Evolutionary conservation across 2,329 filamentous ascomycete species (phyloP).

Genomic region (Beauveria sp.): DNA sequence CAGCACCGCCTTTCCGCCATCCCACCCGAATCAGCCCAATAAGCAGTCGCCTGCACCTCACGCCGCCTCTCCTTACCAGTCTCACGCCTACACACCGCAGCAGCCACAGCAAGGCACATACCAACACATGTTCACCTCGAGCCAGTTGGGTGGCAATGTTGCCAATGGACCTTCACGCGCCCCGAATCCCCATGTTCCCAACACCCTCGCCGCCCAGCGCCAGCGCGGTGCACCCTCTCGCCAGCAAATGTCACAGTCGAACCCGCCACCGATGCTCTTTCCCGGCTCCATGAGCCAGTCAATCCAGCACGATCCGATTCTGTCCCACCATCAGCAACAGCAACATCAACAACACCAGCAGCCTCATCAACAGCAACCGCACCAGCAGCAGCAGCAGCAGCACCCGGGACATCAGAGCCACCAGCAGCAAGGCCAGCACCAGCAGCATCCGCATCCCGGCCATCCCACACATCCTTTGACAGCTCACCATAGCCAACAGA

Average conservation of each 20-base stretch:
- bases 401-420: slow-evolving; percentile 20
- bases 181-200: slow-evolving; percentile 38
- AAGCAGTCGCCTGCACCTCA: slow-evolving; percentile 50
- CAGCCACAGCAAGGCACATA: slow-evolving; percentile 42
- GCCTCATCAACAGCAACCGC: slow-evolving; percentile 17
- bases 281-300: slow-evolving; percentile 32
- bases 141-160: slow-evolving; percentile 39
- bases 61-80: slow-evolving; percentile 47
- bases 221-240: slow-evolving; percentile 37
- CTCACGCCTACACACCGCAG: slow-evolving; percentile 45
- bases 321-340: slow-evolving; percentile 35
- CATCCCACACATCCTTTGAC: slow-evolving; percentile 8
- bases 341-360: slow-evolving; percentile 20
- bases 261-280: slow-evolving; percentile 30
- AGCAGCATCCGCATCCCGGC: slow-evolving; percentile 19
- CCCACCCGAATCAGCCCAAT: slow-evolving; percentile 43
- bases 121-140: slow-evolving; percentile 44
- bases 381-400: slow-evolving; percentile 14
- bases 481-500: slow-evolving; percentile 15
- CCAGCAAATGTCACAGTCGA: slow-evolving; percentile 35
- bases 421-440: slow-evolving; percentile 22
- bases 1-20: slow-evolving; percentile 33
- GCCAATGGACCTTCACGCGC: slow-evolving; percentile 39
- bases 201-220: slow-evolving; percentile 35
- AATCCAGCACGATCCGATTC: slow-evolving; percentile 34